These are phyloP conservation scores for Phylloporus arenicola DNA, from an alignment of 768 basidiomycete species.

Conservation along the genomic window DNA sequence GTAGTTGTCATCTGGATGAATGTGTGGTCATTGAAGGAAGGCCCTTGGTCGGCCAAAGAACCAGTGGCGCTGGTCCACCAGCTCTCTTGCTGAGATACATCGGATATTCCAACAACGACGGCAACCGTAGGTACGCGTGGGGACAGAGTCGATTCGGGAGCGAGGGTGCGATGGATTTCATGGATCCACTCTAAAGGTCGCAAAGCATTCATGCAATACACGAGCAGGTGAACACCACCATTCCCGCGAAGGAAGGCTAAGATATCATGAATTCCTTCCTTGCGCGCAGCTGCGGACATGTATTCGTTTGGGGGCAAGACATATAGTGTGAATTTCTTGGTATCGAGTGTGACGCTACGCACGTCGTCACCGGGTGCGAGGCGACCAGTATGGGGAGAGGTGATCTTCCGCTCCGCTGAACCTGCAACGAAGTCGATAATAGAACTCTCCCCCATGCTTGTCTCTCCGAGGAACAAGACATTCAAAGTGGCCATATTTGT, in stretches of 20 bases:
- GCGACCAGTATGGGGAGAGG: neutral
- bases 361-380: neutral
- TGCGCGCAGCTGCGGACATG: neutral
- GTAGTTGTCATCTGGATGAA: conserved; percentile 10
- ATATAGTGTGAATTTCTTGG: conserved; percentile 14
- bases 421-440: conserved; percentile 16
- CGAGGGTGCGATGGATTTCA: conserved; percentile 7
- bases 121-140: conserved; percentile 13
- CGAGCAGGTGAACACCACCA: conserved; percentile 15
- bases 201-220: conserved; percentile 18
- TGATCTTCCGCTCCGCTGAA: neutral
- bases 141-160: neutral
- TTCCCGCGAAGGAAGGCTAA: conserved; percentile 11
- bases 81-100: conserved; percentile 4
- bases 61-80: conserved; percentile 17
- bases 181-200: conserved; percentile 12
- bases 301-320: conserved; percentile 3
- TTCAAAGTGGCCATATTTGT: conserved; percentile 6
- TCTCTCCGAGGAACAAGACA: conserved; percentile 22
- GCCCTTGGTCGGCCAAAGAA: conserved; percentile 6
- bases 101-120: conserved; percentile 13
- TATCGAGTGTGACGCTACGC: conserved; percentile 10
- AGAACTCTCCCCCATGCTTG: conserved; percentile 12
- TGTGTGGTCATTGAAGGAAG: conserved; percentile 12
- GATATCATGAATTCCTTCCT: conserved; percentile 2